Evolutionary conservation across 139 green algal genomes (phyloP), one percentile per base, ranked within the genome.

Genomic region (Coccomyxa sp.): DNA sequence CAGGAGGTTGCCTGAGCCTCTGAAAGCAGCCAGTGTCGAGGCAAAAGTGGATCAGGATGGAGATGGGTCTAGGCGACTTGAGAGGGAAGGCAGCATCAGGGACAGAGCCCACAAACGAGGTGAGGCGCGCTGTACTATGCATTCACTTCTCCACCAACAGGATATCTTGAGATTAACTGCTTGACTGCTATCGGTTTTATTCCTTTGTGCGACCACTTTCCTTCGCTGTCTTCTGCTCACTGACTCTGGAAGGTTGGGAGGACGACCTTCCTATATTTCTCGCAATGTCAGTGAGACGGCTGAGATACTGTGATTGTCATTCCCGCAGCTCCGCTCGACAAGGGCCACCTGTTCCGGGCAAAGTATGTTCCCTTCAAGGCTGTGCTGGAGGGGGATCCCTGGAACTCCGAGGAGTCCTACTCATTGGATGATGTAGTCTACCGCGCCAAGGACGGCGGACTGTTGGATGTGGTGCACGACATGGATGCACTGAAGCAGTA

Each of bases 391-490:
- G 74, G 80, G 51, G 76, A 77, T 58, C 77, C 67, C 0, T 77
- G 77, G 13, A 87, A 84, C n/a, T 71, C 58, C 31, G 81, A 83
- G 0, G 97, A 99, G 88, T 82, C 90, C 67, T 99, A 99, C 89
- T 94, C 90, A 3, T 85, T 99, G 45, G 97, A 99, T 84, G 91
- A 98, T 66, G 94, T 99, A 16, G 90, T 98, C 31, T 99, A 99
- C 86, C 87, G 94, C 14, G 85, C 88, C 75, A 82, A 91, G 67
- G 93, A 96, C 83, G 97, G 95, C 30, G 92, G 93, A 31, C 87
- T 99, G 77, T 89, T 99, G 71, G 97, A 99, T 79, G 97, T 99
- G 67, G 79, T 97, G 58, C 97, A 99, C 76, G 96, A 99, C 90
- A 98, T 98, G 89, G 89, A 94, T 14, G 93, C 94, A 1, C 90